Percentiles rank a stretch among this genome's conserved stretches.
phyloP scores from a whole-genome alignment of 1,139 yeast genomes.

The Yamadazyma membranifaciens region DNA sequence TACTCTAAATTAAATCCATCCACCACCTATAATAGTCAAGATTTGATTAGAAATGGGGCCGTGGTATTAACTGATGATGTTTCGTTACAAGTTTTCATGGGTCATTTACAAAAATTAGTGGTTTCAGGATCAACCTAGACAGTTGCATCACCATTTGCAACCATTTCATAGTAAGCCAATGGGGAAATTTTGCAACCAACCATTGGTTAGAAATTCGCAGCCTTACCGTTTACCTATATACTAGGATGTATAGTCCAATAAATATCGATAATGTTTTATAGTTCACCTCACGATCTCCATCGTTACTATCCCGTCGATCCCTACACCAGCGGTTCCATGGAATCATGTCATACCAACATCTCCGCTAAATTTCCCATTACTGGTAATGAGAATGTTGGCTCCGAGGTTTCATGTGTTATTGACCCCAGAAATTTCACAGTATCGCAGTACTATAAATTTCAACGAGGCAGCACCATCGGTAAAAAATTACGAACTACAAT shows the following conservation, averaged over 20 bases:
- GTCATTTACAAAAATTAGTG: conserved; percentile 81
- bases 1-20: conserved; percentile 93
- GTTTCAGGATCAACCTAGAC: conserved; percentile 48
- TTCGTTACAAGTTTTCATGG: conserved; percentile 86
- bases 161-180: not conserved
- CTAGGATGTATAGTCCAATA: not conserved
- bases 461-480: not conserved
- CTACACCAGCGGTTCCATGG: too few species aligned
- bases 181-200: too few species aligned
- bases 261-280: too few species aligned
- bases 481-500: not conserved
- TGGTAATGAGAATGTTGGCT: not conserved
- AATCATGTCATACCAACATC: not conserved
- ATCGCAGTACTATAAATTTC: conserved; percentile 1
- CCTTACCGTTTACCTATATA: not conserved
- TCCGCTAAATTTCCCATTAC: not conserved
- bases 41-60: conserved; percentile 57
- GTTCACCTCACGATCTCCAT: too few species aligned
- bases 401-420: not conserved
- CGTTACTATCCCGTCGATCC: too few species aligned
- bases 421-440: not conserved
- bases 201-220: too few species aligned
- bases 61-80: conserved; percentile 96
- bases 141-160: not conserved
- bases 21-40: conserved; percentile 68